phyloP scores from a whole-genome alignment of 2,329 filamentous ascomycete species.

The Colletotrichum sansevieriae region DNA sequence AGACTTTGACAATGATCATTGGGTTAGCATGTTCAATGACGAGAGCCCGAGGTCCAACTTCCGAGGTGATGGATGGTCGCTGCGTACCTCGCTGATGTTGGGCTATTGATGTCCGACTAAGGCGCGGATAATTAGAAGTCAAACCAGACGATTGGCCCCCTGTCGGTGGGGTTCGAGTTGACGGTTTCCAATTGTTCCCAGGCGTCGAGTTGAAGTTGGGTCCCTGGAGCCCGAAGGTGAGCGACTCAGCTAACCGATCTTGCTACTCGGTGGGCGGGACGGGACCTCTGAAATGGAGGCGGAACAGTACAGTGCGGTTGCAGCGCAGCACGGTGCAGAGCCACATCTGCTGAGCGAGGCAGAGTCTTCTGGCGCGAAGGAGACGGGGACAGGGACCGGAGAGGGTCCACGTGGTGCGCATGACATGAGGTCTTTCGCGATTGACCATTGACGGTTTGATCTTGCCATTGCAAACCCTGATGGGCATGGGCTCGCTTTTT shows the following conservation, averaged over 20 bases:
- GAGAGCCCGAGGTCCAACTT: background rate
- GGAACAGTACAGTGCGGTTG: constrained; percentile 10
- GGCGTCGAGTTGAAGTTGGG: background rate
- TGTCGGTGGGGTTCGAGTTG: constrained; percentile 8
- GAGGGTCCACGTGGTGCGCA: constrained; percentile 43
- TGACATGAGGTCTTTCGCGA: constrained; percentile 32
- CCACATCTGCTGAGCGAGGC: constrained; percentile 17
- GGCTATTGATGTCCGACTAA: constrained; percentile 37
- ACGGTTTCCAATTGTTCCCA: constrained; percentile 3
- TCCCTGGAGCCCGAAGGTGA: constrained; percentile 23
- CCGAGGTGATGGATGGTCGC: background rate
- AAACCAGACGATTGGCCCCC: constrained; percentile 24
- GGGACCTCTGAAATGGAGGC: constrained; percentile 19
- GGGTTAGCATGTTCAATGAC: background rate
- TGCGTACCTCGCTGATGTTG: constrained; percentile 4
- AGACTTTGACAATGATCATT: background rate
- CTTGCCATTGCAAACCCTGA: background rate
- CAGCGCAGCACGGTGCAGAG: constrained; percentile 19
- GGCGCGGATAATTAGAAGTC: constrained; percentile 23
- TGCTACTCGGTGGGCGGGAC: constrained; percentile 36
- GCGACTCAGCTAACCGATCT: constrained; percentile 34
- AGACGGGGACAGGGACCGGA: constrained; percentile 31
- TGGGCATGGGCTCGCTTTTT: constrained; percentile 18
- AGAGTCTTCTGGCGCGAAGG: constrained; percentile 11
- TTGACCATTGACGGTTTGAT: background rate